These are phyloP conservation scores for Rhodotorula taiwanensis DNA, from an alignment of 768 basidiomycete genomes.

Conservation along the genomic window DNA sequence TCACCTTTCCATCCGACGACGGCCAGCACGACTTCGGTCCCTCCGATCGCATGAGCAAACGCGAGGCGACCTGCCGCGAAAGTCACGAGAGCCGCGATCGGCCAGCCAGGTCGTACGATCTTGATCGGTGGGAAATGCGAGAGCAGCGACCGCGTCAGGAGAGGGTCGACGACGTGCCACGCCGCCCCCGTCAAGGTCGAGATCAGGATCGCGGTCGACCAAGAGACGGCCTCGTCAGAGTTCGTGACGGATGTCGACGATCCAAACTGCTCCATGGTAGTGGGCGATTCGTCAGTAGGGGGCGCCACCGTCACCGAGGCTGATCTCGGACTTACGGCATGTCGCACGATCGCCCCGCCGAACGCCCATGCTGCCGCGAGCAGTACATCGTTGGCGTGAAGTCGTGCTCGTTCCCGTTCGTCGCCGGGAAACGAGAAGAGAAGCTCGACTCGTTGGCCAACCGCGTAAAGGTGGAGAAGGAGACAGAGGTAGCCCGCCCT, in stretches of 20 bases:
- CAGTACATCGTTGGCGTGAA: constrained; percentile 13
- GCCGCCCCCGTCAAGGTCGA: constrained; percentile 28
- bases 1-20: constrained; percentile 61
- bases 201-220: no score
- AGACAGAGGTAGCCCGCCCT: constrained; percentile 11
- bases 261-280: no score
- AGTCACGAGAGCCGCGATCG: constrained; percentile 58
- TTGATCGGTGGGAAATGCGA: constrained; percentile 51
- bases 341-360: no score
- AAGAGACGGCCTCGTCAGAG: no score
- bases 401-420: constrained; percentile 3
- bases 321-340: no score
- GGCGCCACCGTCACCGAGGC: no score
- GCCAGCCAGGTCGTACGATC: constrained; percentile 54
- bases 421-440: constrained; percentile 10
- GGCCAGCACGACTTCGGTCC: constrained; percentile 58
- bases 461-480: constrained; percentile 18
- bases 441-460: constrained; percentile 27
- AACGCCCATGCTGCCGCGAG: background rate
- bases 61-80: constrained; percentile 57
- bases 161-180: constrained; percentile 32
- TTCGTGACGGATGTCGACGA: no score
- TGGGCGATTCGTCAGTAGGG: no score
- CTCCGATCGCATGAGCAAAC: constrained; percentile 54
- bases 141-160: constrained; percentile 26